Evolutionary conservation across 2,329 filamentous ascomycete genomes (phyloP).

Genomic region (Sphaerulina musiva): DNA sequence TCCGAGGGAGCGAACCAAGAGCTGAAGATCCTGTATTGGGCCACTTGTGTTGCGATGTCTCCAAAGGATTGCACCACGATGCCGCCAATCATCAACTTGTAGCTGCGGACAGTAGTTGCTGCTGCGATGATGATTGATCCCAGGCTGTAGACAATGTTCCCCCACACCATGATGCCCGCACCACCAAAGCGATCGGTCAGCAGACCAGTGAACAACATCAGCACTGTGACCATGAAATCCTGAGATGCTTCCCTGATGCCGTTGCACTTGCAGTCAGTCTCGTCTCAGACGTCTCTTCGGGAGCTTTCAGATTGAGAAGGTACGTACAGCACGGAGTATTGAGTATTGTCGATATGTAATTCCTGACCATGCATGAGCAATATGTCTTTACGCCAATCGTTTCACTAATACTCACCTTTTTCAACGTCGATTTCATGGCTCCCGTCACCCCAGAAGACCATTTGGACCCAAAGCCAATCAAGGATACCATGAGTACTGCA

Average conservation of each 20-base stretch:
- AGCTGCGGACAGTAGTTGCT: slow-evolving; percentile 51
- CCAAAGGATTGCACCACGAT: slow-evolving; percentile 51
- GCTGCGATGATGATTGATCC: slow-evolving; percentile 55
- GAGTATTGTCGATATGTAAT: slow-evolving; percentile 54
- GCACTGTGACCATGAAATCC: slow-evolving; percentile 54
- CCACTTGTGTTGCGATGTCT: slow-evolving; percentile 59
- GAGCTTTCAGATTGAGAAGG: no score
- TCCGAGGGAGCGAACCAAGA: slow-evolving; percentile 58
- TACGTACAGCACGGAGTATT: slow-evolving; percentile 48
- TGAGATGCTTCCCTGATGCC: slow-evolving; percentile 47
- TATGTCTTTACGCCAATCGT: no score
- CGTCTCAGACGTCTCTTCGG: no score
- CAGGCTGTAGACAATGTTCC: slow-evolving; percentile 54
- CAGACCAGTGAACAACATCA: slow-evolving; percentile 51
- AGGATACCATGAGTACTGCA: slow-evolving; percentile 47
- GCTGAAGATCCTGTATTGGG: slow-evolving; percentile 60
- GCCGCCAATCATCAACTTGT: slow-evolving; percentile 55
- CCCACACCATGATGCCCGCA: slow-evolving; percentile 53
- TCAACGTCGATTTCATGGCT: slow-evolving; percentile 56
- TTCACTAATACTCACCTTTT: slow-evolving; percentile 38
- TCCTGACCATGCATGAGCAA: slow-evolving; percentile 25
- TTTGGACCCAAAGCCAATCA: slow-evolving; percentile 54
- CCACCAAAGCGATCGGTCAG: slow-evolving; percentile 55
- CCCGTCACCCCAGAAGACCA: slow-evolving; percentile 57
- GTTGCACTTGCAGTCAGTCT: no score